Conservation (phyloP, 805 yeast species). For the Metschnikowia amazonensis region DNA sequence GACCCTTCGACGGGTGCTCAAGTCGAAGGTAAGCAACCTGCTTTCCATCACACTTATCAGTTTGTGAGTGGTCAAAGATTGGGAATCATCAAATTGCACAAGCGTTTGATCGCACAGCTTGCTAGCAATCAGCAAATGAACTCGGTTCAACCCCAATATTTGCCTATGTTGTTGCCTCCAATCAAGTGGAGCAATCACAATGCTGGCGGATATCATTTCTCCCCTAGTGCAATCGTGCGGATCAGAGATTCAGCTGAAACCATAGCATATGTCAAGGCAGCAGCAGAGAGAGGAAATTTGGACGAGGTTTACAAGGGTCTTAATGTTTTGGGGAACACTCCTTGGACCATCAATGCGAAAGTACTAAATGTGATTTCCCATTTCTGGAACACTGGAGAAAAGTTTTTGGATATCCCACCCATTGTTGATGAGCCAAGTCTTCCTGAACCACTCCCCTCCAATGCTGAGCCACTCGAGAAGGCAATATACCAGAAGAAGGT, state of each 20-base stretch:
- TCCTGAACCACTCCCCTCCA: constrained; percentile 50
- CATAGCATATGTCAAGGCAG: constrained; percentile 80
- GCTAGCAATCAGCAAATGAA: constrained; percentile 63
- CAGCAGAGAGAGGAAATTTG: constrained; percentile 64
- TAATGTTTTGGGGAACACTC: constrained; percentile 56
- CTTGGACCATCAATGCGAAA: constrained; percentile 86
- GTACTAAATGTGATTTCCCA: constrained; percentile 66
- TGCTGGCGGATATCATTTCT: constrained; percentile 78
- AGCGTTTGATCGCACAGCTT: constrained; percentile 58
- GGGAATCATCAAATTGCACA: constrained; percentile 79
- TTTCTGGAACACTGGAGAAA: constrained; percentile 84
- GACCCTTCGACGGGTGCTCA: constrained; percentile 74
- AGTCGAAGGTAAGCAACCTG: constrained; percentile 78
- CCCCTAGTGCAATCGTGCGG: constrained; percentile 63
- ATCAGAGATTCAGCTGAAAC: constrained; percentile 87
- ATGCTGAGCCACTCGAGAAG: constrained; percentile 68
- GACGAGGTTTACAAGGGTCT: constrained; percentile 68
- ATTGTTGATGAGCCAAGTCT: constrained; percentile 41
- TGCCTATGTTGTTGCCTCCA: constrained; percentile 94
- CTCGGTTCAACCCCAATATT: constrained; percentile 74
- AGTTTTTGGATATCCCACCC: constrained; percentile 68
- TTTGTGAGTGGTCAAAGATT: constrained; percentile 72
- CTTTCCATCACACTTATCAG: constrained; percentile 85
- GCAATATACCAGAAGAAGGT: constrained; percentile 65
- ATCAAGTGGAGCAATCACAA: constrained; percentile 79